A percentile compares a stretch with the other conserved stretches of the same genome.
phyloP scores from a whole-genome alignment of 208 protist genomes.

The Acanthamoeba rhysodes region DNA sequence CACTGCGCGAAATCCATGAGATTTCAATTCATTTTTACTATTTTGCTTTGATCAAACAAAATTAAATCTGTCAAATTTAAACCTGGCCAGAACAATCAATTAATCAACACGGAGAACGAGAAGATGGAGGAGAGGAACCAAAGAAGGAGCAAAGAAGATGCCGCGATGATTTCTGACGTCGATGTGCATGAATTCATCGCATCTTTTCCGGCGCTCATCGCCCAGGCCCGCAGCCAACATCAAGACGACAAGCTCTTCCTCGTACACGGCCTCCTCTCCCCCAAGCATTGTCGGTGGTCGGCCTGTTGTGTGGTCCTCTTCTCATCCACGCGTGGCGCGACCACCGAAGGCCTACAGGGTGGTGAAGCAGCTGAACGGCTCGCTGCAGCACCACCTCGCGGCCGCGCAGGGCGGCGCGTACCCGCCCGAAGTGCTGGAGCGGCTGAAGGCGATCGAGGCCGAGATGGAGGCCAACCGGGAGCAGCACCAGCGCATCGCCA shows the following conservation, averaged over 20 bases:
- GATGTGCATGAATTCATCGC: background rate
- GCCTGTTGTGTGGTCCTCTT: background rate
- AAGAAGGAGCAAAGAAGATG: background rate
- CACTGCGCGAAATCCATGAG: too few species aligned
- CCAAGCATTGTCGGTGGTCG: too few species aligned
- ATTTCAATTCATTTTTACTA: too few species aligned
- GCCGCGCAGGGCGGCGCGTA: background rate
- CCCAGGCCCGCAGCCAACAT: background rate
- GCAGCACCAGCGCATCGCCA: background rate
- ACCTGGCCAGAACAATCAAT: background rate
- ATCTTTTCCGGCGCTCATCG: background rate
- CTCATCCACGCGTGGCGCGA: too few species aligned
- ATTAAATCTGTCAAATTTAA: too few species aligned
- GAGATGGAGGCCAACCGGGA: slow-evolving; percentile 3
- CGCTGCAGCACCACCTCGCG: slow-evolving; percentile 17
- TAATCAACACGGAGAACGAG: background rate
- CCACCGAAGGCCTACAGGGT: too few species aligned
- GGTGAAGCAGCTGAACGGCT: background rate
- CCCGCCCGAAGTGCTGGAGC: background rate
- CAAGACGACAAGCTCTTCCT: slow-evolving; percentile 56
- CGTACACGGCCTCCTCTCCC: background rate
- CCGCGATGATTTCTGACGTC: background rate
- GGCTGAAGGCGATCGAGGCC: background rate
- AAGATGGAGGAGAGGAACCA: background rate
- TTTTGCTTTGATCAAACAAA: too few species aligned